Percentiles rank a stretch among this genome's conserved stretches.
Conservation (phyloP, 257 asterid species). For the Vinca minor region DNA sequence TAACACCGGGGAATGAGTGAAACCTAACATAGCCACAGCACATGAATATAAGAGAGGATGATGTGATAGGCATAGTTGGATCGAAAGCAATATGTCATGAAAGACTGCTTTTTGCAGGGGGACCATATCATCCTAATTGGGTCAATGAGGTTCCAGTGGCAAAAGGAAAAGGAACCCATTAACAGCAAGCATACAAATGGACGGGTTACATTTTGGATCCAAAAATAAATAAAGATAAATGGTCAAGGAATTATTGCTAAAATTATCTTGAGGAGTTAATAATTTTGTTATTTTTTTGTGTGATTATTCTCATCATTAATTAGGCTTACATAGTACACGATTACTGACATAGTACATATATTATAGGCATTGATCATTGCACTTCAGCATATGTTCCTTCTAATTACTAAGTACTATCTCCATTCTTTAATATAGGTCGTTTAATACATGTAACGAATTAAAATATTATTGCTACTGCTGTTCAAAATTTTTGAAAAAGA, state of each 20-base stretch:
- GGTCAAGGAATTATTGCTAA: not conserved
- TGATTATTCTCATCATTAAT: not conserved
- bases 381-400: too few species aligned
- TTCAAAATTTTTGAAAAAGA: too few species aligned
- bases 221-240: not conserved
- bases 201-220: not conserved
- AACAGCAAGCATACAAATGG: not conserved
- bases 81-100: conserved; percentile 23
- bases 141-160: conserved; percentile 1
- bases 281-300: too few species aligned
- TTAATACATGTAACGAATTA: too few species aligned
- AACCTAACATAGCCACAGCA: conserved; percentile 12
- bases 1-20: too few species aligned
- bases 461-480: too few species aligned
- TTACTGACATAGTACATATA: not conserved
- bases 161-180: too few species aligned
- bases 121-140: conserved; percentile 18
- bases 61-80: conserved; percentile 21
- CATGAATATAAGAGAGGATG: conserved; percentile 15
- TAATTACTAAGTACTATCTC: too few species aligned
- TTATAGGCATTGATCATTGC: not conserved
- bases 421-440: too few species aligned
- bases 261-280: not conserved
- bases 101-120: conserved; percentile 13
- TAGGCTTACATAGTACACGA: not conserved